Base-by-base conservation (phyloP, 2,329 filamentous ascomycete species). In the Calonectria honghensis region DNA sequence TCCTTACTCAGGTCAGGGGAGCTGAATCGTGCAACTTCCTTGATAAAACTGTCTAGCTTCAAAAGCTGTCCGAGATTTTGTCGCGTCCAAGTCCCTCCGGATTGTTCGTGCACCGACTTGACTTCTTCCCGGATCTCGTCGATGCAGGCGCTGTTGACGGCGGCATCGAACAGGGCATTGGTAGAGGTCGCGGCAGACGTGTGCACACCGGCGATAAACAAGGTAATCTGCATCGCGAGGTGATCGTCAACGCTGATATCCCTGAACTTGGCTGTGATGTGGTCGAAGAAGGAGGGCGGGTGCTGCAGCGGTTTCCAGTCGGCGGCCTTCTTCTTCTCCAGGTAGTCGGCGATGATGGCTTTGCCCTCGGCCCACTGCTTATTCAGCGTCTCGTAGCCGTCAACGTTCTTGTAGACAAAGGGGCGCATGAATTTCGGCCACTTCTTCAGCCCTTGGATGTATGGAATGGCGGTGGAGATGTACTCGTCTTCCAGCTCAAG, bases 131-230 rank as follows among this genome's bases (percentile, higher is more conserved):
- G 32, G n/a, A 61, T 29, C 9, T 61, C 57, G 3, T 39, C 57
- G n/a, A 61, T 29, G n/a, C 57, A 61, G 11, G 13, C 32, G 7
- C n/a, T 37, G 4, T 61, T 61, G 6, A 61, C 57, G 35, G 57
- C 57, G 18, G 57, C 57, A 41, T 61, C 57, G 27, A 61, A 61
- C 35, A 61, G 29, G 35, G 24, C n/a, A 14, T 41, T 16, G 6
- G 57, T 61, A 6, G 35, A 27, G 24, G 35, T 61, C 9, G 35
- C 57, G 24, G 57, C 57, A 10, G 57, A 61, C 7, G 57, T 61
- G 24, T 61, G 57, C 24, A 61, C 57, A 10, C 57, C 57, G 10
- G 57, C 57, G 4, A 61, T 61, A 10, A 61, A 61, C 35, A 61
- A 29, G n/a, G 57, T 61, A 13, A 41, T 61, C 29, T 61, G 57